Percentiles rank a stretch among this genome's conserved stretches.
phyloP scores from a whole-genome alignment of 2,329 filamentous ascomycete genomes.

The Aspergillus ochraceoroseus region DNA sequence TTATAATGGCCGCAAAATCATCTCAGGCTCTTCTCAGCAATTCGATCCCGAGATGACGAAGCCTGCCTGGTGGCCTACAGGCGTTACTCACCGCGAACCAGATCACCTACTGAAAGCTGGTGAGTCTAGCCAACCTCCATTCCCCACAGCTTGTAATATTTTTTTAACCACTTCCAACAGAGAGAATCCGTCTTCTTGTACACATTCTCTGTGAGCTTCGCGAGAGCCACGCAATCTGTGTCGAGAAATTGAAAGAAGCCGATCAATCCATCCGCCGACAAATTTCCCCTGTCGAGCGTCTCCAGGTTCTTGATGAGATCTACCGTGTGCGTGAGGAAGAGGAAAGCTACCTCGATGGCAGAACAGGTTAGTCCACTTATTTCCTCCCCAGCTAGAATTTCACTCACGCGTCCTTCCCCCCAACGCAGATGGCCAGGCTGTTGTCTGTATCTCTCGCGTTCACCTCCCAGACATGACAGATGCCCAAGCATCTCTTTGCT shows the following conservation, averaged over 20 bases:
- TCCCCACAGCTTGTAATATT: no score
- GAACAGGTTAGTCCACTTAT: conserved; percentile 24
- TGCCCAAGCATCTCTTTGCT: conserved; percentile 16
- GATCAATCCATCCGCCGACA: conserved; percentile 34
- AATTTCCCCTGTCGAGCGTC: conserved; percentile 27
- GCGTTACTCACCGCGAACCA: conserved; percentile 32
- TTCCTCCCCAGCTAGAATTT: neutral
- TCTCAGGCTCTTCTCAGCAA: conserved; percentile 29
- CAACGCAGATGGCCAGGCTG: conserved; percentile 24
- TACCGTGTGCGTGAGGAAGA: conserved; percentile 34
- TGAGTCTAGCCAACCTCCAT: conserved; percentile 14
- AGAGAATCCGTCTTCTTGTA: conserved; percentile 30
- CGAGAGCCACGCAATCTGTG: conserved; percentile 31
- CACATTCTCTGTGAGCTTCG: conserved; percentile 36
- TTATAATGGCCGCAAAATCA: conserved; percentile 34
- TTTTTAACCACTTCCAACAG: conserved; percentile 14
- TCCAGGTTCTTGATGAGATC: conserved; percentile 34
- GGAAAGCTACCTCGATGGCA: conserved; percentile 29
- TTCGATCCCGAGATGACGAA: conserved; percentile 34
- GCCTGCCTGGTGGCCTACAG: conserved; percentile 34
- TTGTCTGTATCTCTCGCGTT: conserved; percentile 26
- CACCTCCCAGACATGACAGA: conserved; percentile 28
- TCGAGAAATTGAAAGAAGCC: conserved; percentile 33
- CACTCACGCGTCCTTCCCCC: no score
- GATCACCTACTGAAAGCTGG: conserved; percentile 34